Conservation (phyloP, 2,329 filamentous ascomycete species). For the Emergomyces pasteurianus region DNA sequence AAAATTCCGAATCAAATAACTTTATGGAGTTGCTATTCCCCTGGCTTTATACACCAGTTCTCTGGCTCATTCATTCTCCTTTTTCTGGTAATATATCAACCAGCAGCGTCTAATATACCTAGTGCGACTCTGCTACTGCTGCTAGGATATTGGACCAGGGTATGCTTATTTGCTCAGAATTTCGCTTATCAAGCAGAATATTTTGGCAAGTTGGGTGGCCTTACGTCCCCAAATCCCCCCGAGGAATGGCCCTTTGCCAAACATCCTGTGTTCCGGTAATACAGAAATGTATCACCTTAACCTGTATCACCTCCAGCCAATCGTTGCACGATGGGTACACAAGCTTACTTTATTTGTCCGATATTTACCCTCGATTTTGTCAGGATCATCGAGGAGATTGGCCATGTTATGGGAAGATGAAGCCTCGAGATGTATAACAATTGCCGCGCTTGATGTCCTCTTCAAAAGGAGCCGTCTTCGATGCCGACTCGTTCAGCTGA, state of each 20-base stretch:
- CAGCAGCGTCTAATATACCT: neutral
- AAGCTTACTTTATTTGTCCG: neutral
- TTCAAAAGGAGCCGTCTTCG: neutral
- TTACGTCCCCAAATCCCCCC: neutral
- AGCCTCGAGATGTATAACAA: neutral
- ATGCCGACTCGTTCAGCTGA: neutral
- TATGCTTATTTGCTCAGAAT: neutral
- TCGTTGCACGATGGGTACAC: neutral
- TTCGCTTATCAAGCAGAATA: neutral
- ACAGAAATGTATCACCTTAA: neutral
- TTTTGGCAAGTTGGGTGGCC: neutral
- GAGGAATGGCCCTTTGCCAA: neutral
- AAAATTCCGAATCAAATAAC: neutral
- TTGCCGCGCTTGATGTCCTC: neutral
- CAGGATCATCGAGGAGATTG: neutral
- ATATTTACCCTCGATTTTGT: neutral
- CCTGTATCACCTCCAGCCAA: neutral
- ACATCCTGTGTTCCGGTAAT: neutral
- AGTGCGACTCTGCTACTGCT: neutral
- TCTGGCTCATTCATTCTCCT: neutral
- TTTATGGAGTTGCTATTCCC: neutral
- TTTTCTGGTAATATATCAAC: neutral
- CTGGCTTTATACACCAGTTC: neutral
- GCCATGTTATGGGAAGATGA: neutral
- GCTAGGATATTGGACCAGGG: neutral